Base-by-base conservation (phyloP, 2,329 filamentous ascomycete genomes). In the Fusarium oxysporum region DNA sequence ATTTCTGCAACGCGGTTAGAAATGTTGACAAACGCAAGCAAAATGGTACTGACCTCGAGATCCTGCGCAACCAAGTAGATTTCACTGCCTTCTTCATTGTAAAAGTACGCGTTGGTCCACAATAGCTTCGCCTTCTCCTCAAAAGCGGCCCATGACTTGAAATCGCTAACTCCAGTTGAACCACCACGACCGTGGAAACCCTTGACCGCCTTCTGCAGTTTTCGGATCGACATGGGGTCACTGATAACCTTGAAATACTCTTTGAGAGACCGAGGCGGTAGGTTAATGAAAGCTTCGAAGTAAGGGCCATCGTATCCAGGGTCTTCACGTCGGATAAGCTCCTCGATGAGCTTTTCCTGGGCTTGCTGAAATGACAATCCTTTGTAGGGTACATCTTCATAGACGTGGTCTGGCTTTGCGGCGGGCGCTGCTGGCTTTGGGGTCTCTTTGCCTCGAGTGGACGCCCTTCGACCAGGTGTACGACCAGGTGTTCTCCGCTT, bases 21-120 rank as follows among this genome's bases (percentile, higher is more conserved):
- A 25, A n/a, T 33, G 11, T 17, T 4, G 11, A 37, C 28, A 7
- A 13, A 14, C 17, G 25, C 35, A 8, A 41, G 11, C 32, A 16
- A 16, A 6, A 19, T 10, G 8, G 13, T 17, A 76, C 77, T 54
- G 84, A 94, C 93, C 89, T 97, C 92, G 11, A 98, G 88, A 67
- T 96, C 91, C 54, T 91, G 89, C 1, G 94, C 94, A 68, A 96
- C 85, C 28, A 89, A 86, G 72, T 91, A 94, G 57, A 97, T 95
- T 21, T 94, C 92, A 78, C 95, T 97, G 8, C 92, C 93, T 78
- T 97, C 95, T 81, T 97, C 94, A 75, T 98, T 98, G 85, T 96
- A 98, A 66, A 92, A 92, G 77, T 91, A 92, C 1, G 95, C 94
- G 81, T 98, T 98, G 54, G 88, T 88, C 95, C 95, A 98, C 47